A percentile compares a stretch with the other conserved stretches of the same genome.
Conservation (phyloP, 306 rosid species). For the Vigna radiata region DNA sequence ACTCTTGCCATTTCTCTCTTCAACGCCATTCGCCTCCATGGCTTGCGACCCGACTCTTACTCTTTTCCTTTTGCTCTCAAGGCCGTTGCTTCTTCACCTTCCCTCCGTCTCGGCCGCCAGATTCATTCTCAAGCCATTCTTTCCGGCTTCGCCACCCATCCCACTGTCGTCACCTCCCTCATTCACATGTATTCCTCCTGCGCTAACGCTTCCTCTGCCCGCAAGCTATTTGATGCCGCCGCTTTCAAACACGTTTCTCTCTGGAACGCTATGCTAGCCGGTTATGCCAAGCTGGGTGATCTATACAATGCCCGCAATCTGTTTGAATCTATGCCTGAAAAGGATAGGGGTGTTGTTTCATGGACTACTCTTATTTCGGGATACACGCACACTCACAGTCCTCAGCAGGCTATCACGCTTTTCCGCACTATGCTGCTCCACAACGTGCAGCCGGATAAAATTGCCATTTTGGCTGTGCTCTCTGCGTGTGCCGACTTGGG, state of each 20-base stretch:
- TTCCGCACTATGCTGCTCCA: conserved; percentile 66
- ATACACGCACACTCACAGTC: conserved; percentile 52
- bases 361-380: conserved; percentile 73
- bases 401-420: conserved; percentile 59
- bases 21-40: conserved; percentile 38
- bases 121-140: conserved; percentile 60
- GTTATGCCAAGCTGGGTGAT: conserved; percentile 65
- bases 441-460: conserved; percentile 68
- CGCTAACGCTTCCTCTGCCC: conserved; percentile 50
- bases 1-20: conserved; percentile 47
- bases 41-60: conserved; percentile 61
- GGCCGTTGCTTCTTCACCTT: conserved; percentile 47
- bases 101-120: conserved; percentile 49
- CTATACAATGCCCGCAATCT: conserved; percentile 53
- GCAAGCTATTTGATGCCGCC: conserved; percentile 59
- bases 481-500: conserved; percentile 81
- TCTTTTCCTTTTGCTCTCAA: conserved; percentile 65
- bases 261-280: conserved; percentile 69
- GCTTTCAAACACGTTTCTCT: conserved; percentile 35
- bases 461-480: conserved; percentile 63
- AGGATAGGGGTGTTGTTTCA: conserved; percentile 60
- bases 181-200: conserved; percentile 67
- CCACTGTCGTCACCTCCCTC: conserved; percentile 50
- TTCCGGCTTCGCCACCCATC: conserved; percentile 51
- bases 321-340: conserved; percentile 66